Conservation (phyloP, 768 basidiomycete genomes). For the Postia placenta region DNA sequence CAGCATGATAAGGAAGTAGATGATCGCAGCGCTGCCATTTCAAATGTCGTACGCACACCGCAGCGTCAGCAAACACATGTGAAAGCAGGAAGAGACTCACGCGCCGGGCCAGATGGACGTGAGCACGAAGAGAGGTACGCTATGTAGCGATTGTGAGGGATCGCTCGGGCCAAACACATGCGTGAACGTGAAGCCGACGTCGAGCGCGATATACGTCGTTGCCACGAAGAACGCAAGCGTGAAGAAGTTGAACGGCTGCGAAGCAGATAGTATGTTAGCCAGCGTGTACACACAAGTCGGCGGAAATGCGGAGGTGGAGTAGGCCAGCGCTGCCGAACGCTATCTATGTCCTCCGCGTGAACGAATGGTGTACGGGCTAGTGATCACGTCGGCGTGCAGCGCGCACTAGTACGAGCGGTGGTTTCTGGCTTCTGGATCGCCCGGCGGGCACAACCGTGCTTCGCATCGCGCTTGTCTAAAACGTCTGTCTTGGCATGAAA, state of each 20-base stretch:
- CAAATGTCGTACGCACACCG: background rate
- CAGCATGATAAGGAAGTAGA: constrained; percentile 72
- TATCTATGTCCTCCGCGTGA: no score
- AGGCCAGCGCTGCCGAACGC: background rate
- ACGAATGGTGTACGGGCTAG: no score
- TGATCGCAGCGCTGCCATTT: constrained; percentile 47
- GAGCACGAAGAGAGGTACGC: constrained; percentile 75
- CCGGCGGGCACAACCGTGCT: no score
- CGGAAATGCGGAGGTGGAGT: background rate
- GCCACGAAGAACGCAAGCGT: constrained; percentile 56
- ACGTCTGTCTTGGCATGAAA: no score
- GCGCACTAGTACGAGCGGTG: no score
- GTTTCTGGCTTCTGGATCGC: no score
- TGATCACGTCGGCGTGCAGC: no score
- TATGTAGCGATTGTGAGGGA: constrained; percentile 51
- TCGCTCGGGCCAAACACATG: constrained; percentile 50
- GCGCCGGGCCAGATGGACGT: constrained; percentile 74
- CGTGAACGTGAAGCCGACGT: constrained; percentile 69
- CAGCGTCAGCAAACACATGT: background rate
- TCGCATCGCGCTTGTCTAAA: no score
- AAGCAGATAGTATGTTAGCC: background rate
- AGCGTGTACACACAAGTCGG: no score
- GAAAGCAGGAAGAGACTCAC: constrained; percentile 41
- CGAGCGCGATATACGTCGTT: constrained; percentile 81
- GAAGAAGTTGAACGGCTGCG: constrained; percentile 59